phyloP scores from a whole-genome alignment of 768 basidiomycete species.

The Candolleomyces efflorescens region DNA sequence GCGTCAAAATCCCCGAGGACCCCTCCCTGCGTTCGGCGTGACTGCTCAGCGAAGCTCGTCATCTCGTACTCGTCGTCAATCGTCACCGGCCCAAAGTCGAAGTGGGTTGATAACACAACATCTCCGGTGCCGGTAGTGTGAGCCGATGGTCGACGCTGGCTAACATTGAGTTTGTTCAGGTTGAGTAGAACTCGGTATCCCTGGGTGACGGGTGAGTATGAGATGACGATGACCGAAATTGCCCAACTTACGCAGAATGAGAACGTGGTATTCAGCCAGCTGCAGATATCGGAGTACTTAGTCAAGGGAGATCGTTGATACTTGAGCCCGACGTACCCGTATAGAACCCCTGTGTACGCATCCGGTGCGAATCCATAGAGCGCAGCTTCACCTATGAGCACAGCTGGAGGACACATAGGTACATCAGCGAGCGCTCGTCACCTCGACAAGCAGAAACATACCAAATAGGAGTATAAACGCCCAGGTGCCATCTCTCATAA shows the following conservation, averaged over 20 bases:
- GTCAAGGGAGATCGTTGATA: too few relatives aligned
- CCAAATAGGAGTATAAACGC: constrained; percentile 37
- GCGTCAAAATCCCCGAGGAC: too few relatives aligned
- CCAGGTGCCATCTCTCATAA: constrained; percentile 41
- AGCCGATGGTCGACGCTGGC: not conserved
- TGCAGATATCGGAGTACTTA: not conserved
- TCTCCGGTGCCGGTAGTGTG: not conserved
- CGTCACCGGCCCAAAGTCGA: not conserved
- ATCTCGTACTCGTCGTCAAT: not conserved
- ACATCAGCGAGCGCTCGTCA: not conserved
- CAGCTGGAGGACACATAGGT: not conserved
- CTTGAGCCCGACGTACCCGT: not conserved
- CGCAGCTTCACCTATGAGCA: not conserved
- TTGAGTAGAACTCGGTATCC: constrained; percentile 8
- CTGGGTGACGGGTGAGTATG: not conserved
- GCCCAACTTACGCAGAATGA: constrained; percentile 1
- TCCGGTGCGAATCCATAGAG: not conserved
- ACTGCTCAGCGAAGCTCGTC: not conserved
- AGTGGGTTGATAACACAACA: not conserved
- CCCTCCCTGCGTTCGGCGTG: too few relatives aligned
- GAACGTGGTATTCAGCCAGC: constrained; percentile 5
- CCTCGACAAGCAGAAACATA: constrained; percentile 12
- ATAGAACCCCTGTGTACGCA: constrained; percentile 4
- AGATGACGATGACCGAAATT: not conserved
- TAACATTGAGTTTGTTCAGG: constrained; percentile 1